These are phyloP conservation scores for Trichoderma citrinoviride DNA, from an alignment of 2,329 filamentous ascomycete genomes.

Conservation along the genomic window DNA sequence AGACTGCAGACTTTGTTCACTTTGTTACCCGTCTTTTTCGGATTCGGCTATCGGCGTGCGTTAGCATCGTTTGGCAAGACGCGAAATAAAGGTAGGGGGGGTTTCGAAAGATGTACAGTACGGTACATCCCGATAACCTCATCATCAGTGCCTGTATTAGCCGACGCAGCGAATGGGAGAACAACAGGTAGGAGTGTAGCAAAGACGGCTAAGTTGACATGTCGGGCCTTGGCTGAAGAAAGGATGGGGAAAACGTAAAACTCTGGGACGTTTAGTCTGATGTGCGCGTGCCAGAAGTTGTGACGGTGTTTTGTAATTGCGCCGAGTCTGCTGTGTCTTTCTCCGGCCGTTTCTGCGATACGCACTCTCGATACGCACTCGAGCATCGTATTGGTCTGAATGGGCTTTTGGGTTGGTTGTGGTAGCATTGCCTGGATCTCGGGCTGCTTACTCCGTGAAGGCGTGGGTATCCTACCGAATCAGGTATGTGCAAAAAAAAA, in stretches of 20 bases:
- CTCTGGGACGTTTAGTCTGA: background rate
- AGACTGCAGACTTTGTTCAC: background rate
- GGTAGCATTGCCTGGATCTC: background rate
- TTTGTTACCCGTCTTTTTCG: background rate
- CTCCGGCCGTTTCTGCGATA: background rate
- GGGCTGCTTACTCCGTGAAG: background rate
- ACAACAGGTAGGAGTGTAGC: background rate
- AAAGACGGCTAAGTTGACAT: background rate
- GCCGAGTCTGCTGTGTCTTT: background rate
- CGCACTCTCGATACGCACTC: background rate
- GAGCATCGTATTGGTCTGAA: slow-evolving; percentile 1
- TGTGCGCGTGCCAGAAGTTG: background rate
- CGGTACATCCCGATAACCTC: no score
- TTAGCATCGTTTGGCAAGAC: background rate
- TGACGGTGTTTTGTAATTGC: background rate
- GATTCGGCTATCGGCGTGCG: slow-evolving; percentile 2
- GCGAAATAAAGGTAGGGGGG: background rate
- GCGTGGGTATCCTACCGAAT: background rate
- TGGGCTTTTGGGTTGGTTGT: background rate
- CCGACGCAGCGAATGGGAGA: slow-evolving; percentile 11
- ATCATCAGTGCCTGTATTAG: background rate
- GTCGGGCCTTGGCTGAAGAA: background rate
- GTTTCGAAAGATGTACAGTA: background rate
- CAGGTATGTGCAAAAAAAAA: background rate
- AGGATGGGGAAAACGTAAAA: background rate